These are phyloP conservation scores for Phalaenopsis hybrid DNA, from an alignment of 116 monocot species.

Conservation along the genomic window DNA sequence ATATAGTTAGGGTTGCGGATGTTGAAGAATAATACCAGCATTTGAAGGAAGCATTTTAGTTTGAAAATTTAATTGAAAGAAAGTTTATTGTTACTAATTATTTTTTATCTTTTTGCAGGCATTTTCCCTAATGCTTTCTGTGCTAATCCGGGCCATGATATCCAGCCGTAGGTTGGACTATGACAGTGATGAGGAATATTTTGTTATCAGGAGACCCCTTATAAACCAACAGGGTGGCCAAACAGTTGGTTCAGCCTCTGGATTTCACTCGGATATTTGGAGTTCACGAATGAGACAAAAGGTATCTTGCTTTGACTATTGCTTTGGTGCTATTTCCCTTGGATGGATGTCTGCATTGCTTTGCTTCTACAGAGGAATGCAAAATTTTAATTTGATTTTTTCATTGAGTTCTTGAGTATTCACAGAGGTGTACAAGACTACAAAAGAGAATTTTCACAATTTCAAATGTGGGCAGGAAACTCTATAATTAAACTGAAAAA, in stretches of 20 bases:
- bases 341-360: not conserved
- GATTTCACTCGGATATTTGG: constrained; percentile 55
- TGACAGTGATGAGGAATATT: constrained; percentile 81
- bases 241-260: constrained; percentile 20
- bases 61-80: not conserved
- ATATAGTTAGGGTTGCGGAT: not conserved
- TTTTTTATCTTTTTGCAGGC: constrained; percentile 27
- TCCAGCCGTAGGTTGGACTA: constrained; percentile 30
- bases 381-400: no score
- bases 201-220: constrained; percentile 52
- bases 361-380: not conserved
- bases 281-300: constrained; percentile 65
- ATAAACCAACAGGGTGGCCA: constrained; percentile 32
- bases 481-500: no score
- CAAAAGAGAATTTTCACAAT: no score
- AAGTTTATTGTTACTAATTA: not conserved
- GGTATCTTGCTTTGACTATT: constrained; percentile 23
- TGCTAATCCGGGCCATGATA: constrained; percentile 47
- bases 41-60: not conserved
- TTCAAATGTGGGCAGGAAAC: no score
- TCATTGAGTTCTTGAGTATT: no score
- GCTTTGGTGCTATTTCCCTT: not conserved
- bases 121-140: constrained; percentile 58
- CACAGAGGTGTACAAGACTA: no score
- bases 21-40: not conserved